Conservation (phyloP, 345 rosid genomes). For the Gossypium stocksii region DNA sequence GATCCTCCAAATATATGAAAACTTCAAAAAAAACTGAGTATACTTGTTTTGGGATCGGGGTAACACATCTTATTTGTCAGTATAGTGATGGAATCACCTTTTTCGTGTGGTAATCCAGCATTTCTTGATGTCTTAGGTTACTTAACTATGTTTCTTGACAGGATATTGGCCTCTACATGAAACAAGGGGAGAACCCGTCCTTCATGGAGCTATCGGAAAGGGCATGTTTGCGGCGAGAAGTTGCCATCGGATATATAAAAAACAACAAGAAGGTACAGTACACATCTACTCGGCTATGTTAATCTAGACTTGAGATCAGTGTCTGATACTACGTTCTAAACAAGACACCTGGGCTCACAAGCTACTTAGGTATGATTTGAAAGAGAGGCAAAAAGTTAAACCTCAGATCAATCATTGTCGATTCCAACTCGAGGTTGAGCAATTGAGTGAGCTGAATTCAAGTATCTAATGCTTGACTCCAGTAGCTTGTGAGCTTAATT, state of each 20-base stretch:
- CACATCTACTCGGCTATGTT: background rate
- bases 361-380: too few species aligned
- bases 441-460: too few species aligned
- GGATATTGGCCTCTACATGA: slow-evolving; percentile 82
- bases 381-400: too few species aligned
- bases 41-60: background rate
- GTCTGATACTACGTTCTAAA: too few species aligned
- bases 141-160: slow-evolving; percentile 25
- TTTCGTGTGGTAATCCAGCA: background rate
- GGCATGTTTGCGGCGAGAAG: slow-evolving; percentile 73
- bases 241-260: slow-evolving; percentile 83
- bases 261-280: slow-evolving; percentile 55
- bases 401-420: too few species aligned
- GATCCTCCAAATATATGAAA: background rate
- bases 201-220: slow-evolving; percentile 78
- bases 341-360: too few species aligned
- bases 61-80: background rate
- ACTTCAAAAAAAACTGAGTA: background rate
- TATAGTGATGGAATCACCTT: background rate
- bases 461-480: too few species aligned
- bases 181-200: slow-evolving; percentile 73
- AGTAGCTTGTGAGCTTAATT: too few species aligned
- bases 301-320: too few species aligned
- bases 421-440: too few species aligned
- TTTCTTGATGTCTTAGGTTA: background rate